Evolutionary conservation across 768 basidiomycete genomes (phyloP).

Genomic region (Rhizopogon roseolus): DNA sequence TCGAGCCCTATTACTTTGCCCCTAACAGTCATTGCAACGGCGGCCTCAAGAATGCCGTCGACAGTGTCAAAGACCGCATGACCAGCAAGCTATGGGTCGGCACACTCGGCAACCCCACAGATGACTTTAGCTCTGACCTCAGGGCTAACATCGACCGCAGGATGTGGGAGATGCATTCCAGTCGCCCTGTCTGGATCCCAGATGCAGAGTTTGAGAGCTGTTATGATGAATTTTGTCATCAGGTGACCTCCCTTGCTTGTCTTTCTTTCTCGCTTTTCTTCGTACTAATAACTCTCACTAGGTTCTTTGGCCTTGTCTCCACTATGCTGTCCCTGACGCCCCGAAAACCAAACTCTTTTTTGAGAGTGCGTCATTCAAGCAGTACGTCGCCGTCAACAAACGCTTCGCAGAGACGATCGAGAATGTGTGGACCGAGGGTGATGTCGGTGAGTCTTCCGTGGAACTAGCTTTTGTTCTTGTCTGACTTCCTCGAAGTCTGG

Average conservation of each 20-base stretch:
- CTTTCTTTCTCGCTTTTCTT: conserved; percentile 12
- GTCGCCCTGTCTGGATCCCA: conserved; percentile 73
- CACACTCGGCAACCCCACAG: conserved; percentile 69
- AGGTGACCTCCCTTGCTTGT: conserved; percentile 31
- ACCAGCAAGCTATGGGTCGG: conserved; percentile 61
- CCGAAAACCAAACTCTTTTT: conserved; percentile 81
- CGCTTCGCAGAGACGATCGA: conserved; percentile 86
- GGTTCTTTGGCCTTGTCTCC: conserved; percentile 84
- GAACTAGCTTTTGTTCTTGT: neutral
- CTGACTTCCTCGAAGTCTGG: conserved; percentile 44
- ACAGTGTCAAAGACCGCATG: conserved; percentile 54
- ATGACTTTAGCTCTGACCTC: conserved; percentile 53
- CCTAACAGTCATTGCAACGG: conserved; percentile 78
- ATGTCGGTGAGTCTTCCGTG: conserved; percentile 49
- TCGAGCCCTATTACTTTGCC: conserved; percentile 40
- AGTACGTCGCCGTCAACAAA: conserved; percentile 87
- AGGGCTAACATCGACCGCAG: conserved; percentile 51
- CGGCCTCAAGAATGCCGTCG: conserved; percentile 78
- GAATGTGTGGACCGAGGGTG: conserved; percentile 78
- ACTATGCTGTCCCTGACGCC: conserved; percentile 84
- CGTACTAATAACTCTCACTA: conserved; percentile 5
- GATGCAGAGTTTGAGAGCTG: conserved; percentile 73
- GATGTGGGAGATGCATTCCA: conserved; percentile 35
- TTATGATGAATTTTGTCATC: conserved; percentile 88
- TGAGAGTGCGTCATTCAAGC: conserved; percentile 74